A percentile compares a stretch with the other conserved stretches of the same genome.
Conservation (phyloP, 768 basidiomycete species). For the Russula emetica region DNA sequence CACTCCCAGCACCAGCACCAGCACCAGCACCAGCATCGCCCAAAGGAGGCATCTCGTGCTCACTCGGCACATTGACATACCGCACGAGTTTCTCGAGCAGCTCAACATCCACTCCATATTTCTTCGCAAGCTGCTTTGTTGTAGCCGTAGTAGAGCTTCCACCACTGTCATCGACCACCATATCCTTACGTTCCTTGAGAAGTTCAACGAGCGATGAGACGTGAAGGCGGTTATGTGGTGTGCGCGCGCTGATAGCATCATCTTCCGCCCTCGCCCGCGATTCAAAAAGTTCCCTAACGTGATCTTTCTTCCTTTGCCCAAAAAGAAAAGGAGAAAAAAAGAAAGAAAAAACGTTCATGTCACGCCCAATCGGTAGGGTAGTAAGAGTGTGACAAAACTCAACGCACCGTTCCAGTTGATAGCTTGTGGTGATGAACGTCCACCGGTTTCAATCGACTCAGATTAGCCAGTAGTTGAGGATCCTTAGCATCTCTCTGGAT, state of each 20-base stretch:
- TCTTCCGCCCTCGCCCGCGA: slow-evolving; percentile 53
- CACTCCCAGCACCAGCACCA: background rate
- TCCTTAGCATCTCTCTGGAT: slow-evolving; percentile 55
- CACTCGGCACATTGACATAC: slow-evolving; percentile 62
- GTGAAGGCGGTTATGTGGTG: slow-evolving; percentile 51
- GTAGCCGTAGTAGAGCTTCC: too few species aligned
- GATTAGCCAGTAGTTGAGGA: slow-evolving; percentile 63
- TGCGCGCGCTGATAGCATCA: slow-evolving; percentile 43
- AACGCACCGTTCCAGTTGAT: slow-evolving; percentile 45
- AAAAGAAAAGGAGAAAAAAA: slow-evolving; percentile 2
- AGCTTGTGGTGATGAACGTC: slow-evolving; percentile 63
- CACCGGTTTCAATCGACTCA: slow-evolving; percentile 63
- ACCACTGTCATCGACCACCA: background rate
- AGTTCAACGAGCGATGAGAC: slow-evolving; percentile 51
- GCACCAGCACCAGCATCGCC: slow-evolving; percentile 27
- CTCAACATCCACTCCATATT: slow-evolving; percentile 51
- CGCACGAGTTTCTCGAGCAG: slow-evolving; percentile 50
- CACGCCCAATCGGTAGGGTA: background rate
- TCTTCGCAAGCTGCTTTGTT: slow-evolving; percentile 42
- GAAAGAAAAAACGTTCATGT: background rate
- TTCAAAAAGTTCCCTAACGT: slow-evolving; percentile 45
- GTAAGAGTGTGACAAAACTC: background rate
- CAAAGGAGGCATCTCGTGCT: slow-evolving; percentile 36
- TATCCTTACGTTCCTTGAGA: slow-evolving; percentile 55
- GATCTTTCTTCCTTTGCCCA: slow-evolving; percentile 31